A percentile compares a stretch with the other conserved stretches of the same genome.
phyloP scores from a whole-genome alignment of 257 asterid species.

The Salvia miltiorrhiza region DNA sequence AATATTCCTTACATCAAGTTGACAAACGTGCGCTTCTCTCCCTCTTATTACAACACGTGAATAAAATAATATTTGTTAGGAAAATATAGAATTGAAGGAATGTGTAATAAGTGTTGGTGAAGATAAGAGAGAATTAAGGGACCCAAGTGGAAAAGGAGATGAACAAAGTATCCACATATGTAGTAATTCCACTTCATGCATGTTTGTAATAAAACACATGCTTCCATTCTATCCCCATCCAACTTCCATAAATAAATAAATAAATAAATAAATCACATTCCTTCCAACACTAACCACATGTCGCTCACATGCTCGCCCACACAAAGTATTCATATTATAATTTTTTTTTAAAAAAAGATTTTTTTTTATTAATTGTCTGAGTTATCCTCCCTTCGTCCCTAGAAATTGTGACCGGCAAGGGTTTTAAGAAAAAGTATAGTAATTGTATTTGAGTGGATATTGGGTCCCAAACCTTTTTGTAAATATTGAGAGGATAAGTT shows the following conservation, averaged over 20 bases:
- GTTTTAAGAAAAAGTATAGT: no score
- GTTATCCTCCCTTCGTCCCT: no score
- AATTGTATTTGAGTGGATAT: no score
- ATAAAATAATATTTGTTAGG: neutral
- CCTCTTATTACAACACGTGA: neutral
- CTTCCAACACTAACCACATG: slow-evolving; percentile 34
- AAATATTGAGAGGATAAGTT: no score
- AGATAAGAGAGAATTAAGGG: slow-evolving; percentile 13
- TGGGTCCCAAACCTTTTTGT: no score
- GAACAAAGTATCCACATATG: slow-evolving; percentile 30
- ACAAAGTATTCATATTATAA: no score
- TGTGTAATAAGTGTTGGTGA: slow-evolving; percentile 7
- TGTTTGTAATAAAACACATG: slow-evolving; percentile 23
- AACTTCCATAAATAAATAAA: neutral
- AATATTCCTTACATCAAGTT: neutral
- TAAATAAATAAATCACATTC: neutral
- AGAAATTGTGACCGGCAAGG: no score
- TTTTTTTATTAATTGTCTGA: no score
- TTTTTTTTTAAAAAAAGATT: no score
- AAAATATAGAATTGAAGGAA: neutral
- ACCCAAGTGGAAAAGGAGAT: slow-evolving; percentile 18
- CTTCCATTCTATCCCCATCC: neutral
- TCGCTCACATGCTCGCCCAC: slow-evolving; percentile 19
- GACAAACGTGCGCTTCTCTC: neutral
- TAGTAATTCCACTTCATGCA: slow-evolving; percentile 38